phyloP scores from a whole-genome alignment of 352 stramenopile genomes.

The Phytophthora tentaculata region DNA sequence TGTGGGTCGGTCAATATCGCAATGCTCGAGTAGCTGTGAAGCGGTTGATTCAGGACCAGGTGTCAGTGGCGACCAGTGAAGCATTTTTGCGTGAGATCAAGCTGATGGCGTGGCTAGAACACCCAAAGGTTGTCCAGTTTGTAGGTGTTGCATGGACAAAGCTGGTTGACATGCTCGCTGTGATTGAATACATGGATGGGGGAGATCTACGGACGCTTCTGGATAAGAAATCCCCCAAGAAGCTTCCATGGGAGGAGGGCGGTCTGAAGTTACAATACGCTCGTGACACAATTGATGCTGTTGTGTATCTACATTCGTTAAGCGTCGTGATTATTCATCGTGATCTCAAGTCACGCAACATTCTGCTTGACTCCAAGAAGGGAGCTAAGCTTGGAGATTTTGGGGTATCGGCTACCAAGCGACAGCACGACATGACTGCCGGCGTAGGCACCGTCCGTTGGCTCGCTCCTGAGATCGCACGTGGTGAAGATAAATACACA shows the following conservation, averaged over 20 bases:
- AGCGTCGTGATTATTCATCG: conserved; percentile 71
- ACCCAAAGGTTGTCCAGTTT: conserved; percentile 73
- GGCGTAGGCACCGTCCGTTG: conserved; percentile 70
- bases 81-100: conserved; percentile 76
- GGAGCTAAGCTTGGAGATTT: conserved; percentile 75
- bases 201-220: conserved; percentile 67
- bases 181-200: conserved; percentile 76
- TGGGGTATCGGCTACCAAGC: conserved; percentile 63
- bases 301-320: conserved; percentile 77
- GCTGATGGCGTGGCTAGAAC: conserved; percentile 72
- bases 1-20: conserved; percentile 75
- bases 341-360: conserved; percentile 79
- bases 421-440: conserved; percentile 63
- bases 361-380: conserved; percentile 66
- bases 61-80: conserved; percentile 59
- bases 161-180: conserved; percentile 67
- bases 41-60: conserved; percentile 51
- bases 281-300: conserved; percentile 65
- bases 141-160: conserved; percentile 80
- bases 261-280: conserved; percentile 58
- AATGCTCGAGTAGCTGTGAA: conserved; percentile 67
- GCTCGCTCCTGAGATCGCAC: conserved; percentile 67
- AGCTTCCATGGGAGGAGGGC: conserved; percentile 31
- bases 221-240: conserved; percentile 42
- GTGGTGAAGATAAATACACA: conserved; percentile 65